Base-by-base conservation (phyloP, 768 basidiomycete species). In the Pleurotus sapidus region DNA sequence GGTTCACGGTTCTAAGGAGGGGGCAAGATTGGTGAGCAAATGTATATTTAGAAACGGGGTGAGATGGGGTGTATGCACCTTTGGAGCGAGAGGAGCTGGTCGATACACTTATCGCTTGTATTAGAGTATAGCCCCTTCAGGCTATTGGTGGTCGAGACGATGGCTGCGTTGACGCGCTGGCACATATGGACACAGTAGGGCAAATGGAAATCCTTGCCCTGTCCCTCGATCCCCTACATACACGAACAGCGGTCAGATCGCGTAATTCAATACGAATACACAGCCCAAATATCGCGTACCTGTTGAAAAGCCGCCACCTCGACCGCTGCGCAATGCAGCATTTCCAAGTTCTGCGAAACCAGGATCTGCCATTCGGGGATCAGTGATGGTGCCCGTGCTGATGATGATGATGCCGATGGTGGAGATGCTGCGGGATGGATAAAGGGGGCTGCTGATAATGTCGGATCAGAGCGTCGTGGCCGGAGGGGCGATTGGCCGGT, bases 61-160 rank as follows among this genome's bases (percentile, higher is more conserved):
- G 5, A 6, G 25, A 53, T 47, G 45, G 57, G 30, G 30, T 34
- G 15, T 46, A 63, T 58, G 59, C 57, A 74, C 74, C 65, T 71
- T 67, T 65, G 62, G 47, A 75, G 65, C 39, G 74, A 75, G n/a
- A 67, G 50, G 20, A 74, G 60, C 45, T 71, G 60, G 30, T 64
- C 65, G 24, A 60, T 61, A 57, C 72, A 72, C 59, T 72, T 72
- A 54, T 68, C 60, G 47, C 70, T 66, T 71, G n/a, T 27, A 34
- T 18, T 50, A 2, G 37, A n/a, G n/a, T n/a, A n/a, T 15, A 50
- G 0, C 15, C 14, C 23, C 25, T 30, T 15, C n/a, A 50, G 17
- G 37, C 49, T 34, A 15, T 17, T 30, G 17, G 23, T 20, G 1
- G 27, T 30, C 14, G 30, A 50, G 3, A 27, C n/a, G 17, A 61